A percentile compares a stretch with the other conserved stretches of the same genome.
phyloP scores from a whole-genome alignment of 1,139 yeast genomes.

The Diutina sp. region DNA sequence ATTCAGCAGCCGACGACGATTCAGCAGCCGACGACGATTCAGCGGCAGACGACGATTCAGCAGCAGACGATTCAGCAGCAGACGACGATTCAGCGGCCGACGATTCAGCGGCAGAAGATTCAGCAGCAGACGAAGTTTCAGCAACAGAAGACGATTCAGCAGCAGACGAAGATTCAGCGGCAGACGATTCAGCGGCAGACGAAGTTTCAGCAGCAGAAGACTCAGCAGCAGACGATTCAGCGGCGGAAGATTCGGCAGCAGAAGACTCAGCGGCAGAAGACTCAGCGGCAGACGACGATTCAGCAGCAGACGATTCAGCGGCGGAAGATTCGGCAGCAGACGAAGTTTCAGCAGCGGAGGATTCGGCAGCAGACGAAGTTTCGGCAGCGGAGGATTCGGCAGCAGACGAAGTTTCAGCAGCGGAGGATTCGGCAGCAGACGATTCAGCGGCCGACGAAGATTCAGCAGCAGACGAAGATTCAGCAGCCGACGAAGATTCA shows the following conservation, averaged over 20 bases:
- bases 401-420: not conserved
- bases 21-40: not conserved
- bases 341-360: not conserved
- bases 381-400: not conserved
- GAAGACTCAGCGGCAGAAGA: not conserved
- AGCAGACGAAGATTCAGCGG: not conserved
- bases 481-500: not conserved
- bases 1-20: not conserved
- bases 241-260: not conserved
- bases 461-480: not conserved
- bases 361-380: not conserved
- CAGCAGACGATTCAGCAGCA: not conserved
- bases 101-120: not conserved
- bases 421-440: not conserved
- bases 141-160: not conserved
- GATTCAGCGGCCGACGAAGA: not conserved
- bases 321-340: not conserved
- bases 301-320: not conserved
- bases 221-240: not conserved
- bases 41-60: slow-evolving; percentile 1
- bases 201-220: not conserved
- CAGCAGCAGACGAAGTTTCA: not conserved
- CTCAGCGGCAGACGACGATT: not conserved
- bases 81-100: not conserved
- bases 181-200: not conserved